Base-by-base conservation (phyloP, 352 stramenopile species). In the Pythium vanterpoolii region DNA sequence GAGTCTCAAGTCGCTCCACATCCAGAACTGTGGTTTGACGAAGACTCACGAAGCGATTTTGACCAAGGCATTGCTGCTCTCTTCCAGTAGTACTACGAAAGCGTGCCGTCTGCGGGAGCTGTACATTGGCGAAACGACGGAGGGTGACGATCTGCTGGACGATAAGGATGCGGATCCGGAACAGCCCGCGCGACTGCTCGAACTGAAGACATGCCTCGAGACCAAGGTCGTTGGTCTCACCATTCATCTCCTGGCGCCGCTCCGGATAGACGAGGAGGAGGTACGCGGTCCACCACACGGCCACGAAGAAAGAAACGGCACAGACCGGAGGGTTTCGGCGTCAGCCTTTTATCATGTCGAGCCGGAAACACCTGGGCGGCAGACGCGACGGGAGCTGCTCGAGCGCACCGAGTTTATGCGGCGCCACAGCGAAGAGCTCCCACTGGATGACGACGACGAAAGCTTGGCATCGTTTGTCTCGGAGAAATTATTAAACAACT, bases 21-120 rank as follows among this genome's bases (percentile, higher is more conserved):
- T 87, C 24, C 63, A 69, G 3, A 54, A 42, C 0, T 85, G 77
- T 27, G 64, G 48, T 2, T 59, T 87, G 3, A 73, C 69, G 0
- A 4, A 50, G 0, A 30, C 56, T 3, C 62, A 59, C 1, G 27
- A 64, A 38, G 56, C 40, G 7, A 52, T 64, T 10, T 23, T 64
- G n/a, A 42, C 39, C 5, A 64, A 56, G 34, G 44, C 56, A 21
- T 18, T 64, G 46, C 14, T 52, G 19, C 34, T 30, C 24, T 58
- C 50, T 23, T 34, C 59, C 2, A 63, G 39, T 44, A 59, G 5
- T 14, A 18, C 42, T 33, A 34, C 30, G 5, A 59, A 42, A 27
- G 33, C 40, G 31, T 48, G 38, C 30, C 2, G 26, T 9, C 51
- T 77, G 14, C 34, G 40, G 5, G 34, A 40, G 13, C 18, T 64